Conservation (phyloP, 164 flowering plant species). For the Echeveria elegans region DNA sequence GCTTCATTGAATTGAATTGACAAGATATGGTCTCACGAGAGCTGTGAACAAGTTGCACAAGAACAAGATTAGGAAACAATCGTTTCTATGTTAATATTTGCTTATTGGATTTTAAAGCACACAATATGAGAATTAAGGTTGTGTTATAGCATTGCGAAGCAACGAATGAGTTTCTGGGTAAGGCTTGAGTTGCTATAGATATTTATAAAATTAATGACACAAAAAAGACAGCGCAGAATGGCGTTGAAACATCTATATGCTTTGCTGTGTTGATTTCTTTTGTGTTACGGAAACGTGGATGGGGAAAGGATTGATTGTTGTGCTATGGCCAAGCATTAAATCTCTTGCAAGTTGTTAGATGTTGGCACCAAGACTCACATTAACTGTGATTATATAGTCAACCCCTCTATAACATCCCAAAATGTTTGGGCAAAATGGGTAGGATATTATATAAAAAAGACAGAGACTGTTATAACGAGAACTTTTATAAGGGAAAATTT, state of each 20-base stretch:
- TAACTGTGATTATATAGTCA: too few species aligned
- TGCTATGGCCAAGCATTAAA: neutral
- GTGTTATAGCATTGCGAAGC: neutral
- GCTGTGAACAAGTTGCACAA: neutral
- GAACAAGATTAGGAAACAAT: neutral
- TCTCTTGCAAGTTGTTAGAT: neutral
- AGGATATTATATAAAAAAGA: too few species aligned
- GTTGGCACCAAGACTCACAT: neutral
- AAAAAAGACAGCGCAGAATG: neutral
- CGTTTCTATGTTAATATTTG: neutral
- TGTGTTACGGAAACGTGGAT: neutral
- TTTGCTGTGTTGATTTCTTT: neutral
- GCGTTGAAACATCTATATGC: neutral
- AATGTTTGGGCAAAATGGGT: too few species aligned
- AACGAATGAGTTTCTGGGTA: neutral
- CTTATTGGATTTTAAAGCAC: neutral
- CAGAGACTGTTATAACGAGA: too few species aligned
- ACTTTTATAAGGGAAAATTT: too few species aligned
- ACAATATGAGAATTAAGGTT: neutral
- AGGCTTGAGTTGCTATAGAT: neutral
- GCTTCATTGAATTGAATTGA: too few species aligned
- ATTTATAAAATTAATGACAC: neutral
- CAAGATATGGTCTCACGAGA: neutral
- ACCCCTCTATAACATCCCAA: too few species aligned
- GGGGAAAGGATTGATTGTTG: neutral